Percentiles rank a stretch among this genome's conserved stretches.
Evolutionary conservation across 305 asterid species (phyloP).

Genomic region (Plantago lanceolata): DNA sequence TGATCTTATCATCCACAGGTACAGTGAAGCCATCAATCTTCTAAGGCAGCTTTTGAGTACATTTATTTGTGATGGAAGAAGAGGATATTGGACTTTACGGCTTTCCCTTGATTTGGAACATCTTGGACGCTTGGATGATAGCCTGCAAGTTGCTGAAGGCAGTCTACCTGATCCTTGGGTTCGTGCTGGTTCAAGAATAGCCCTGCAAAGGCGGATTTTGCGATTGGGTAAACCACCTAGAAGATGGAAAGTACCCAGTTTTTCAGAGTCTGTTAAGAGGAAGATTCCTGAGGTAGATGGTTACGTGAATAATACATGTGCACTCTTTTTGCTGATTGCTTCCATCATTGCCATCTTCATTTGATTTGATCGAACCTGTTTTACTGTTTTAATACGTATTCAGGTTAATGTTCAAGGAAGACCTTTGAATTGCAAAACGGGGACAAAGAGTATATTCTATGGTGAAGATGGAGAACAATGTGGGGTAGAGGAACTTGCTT

Average conservation of each 20-base stretch:
- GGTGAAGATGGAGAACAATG: conserved; percentile 85
- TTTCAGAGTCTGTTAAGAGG: conserved; percentile 50
- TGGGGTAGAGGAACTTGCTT: conserved; percentile 88
- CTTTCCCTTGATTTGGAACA: conserved; percentile 91
- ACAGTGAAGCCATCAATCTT: conserved; percentile 64
- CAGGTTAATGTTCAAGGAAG: conserved; percentile 83
- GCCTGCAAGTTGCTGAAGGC: conserved; percentile 80
- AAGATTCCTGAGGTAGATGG: conserved; percentile 69
- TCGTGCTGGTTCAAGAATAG: conserved; percentile 85
- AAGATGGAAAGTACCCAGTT: conserved; percentile 88
- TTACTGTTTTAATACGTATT: conserved; percentile 14
- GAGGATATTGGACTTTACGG: conserved; percentile 91
- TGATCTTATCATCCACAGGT: conserved; percentile 44
- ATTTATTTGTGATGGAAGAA: conserved; percentile 65
- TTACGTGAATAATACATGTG: conserved; percentile 11
- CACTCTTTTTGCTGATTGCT: not conserved
- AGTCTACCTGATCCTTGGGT: conserved; percentile 84
- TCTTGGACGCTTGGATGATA: conserved; percentile 67
- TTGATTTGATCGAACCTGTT: conserved; percentile 6
- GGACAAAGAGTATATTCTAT: conserved; percentile 73
- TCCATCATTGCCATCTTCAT: conserved; percentile 6
- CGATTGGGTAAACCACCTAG: conserved; percentile 94
- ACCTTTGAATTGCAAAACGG: conserved; percentile 67
- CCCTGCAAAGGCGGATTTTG: conserved; percentile 74
- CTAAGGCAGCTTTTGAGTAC: conserved; percentile 55